Evolutionary conservation across 371 early-diverging fungal species (phyloP).

Genomic region (Smittium culicis): DNA sequence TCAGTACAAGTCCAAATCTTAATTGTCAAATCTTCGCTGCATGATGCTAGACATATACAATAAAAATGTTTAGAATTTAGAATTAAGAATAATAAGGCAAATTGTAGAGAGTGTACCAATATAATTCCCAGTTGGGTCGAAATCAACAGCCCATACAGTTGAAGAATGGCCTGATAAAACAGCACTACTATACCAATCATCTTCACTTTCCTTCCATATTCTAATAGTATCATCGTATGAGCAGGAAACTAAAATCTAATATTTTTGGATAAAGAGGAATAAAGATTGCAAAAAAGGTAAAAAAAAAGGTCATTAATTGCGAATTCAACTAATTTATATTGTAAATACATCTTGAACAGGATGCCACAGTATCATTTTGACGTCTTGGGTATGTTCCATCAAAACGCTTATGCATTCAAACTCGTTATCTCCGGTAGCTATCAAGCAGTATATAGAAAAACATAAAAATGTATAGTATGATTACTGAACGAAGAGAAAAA

Average conservation of each 20-base stretch:
- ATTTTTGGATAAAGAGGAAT: too few species aligned
- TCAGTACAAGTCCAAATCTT: conserved; percentile 59
- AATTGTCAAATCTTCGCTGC: conserved; percentile 74
- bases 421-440: conserved; percentile 56
- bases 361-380: conserved; percentile 88
- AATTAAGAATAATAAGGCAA: neutral
- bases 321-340: conserved; percentile 17
- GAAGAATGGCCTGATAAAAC: conserved; percentile 72
- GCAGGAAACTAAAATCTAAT: conserved; percentile 61
- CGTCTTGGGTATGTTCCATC: conserved; percentile 93
- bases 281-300: too few species aligned
- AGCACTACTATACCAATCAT: conserved; percentile 88
- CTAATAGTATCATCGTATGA: conserved; percentile 91
- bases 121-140: conserved; percentile 57
- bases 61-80: neutral
- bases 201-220: conserved; percentile 77
- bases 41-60: conserved; percentile 44
- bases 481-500: too few species aligned
- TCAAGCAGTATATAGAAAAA: too few species aligned
- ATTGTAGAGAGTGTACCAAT: conserved; percentile 2
- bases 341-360: conserved; percentile 47
- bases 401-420: conserved; percentile 89
- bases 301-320: neutral
- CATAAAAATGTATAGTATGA: too few species aligned
- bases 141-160: conserved; percentile 90